Conservation (phyloP, 257 asterid species). For the Coffea canephora region DNA sequence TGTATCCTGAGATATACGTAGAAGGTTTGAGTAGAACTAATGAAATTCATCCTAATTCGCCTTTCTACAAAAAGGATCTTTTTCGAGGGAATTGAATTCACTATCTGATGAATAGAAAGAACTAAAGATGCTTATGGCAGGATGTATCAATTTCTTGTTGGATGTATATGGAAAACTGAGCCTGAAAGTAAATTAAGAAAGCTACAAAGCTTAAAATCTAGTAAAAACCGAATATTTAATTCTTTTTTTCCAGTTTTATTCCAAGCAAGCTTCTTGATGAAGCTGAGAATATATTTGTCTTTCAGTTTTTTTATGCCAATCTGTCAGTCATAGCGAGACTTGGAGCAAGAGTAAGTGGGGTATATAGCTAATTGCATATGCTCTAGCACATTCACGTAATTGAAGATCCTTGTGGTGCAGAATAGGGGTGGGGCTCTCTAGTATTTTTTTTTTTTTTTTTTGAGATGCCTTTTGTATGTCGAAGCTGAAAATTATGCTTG, state of each 20-base stretch:
- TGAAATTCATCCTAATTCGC: not conserved
- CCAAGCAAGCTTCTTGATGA: not conserved
- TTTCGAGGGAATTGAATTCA: not conserved
- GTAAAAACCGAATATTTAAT: not conserved
- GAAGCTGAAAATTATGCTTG: not conserved
- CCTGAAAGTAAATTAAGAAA: not conserved
- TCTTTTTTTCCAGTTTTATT: not conserved
- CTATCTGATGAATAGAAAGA: not conserved
- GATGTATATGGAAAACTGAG: not conserved
- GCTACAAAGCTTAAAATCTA: not conserved
- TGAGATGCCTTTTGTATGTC: not conserved
- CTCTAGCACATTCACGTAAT: not conserved
- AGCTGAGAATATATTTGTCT: not conserved
- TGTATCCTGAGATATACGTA: not conserved
- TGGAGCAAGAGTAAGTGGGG: not conserved
- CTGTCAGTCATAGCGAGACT: not conserved
- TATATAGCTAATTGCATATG: not conserved
- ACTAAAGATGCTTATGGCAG: not conserved
- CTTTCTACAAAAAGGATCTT: not conserved
- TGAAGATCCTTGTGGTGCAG: not conserved
- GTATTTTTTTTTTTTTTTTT: no score
- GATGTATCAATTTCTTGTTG: not conserved
- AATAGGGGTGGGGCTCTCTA: no score
- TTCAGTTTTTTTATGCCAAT: not conserved
- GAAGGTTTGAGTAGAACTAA: not conserved